These are phyloP conservation scores for Tetracladium maxilliforme DNA, from an alignment of 2,329 filamentous ascomycete genomes.

Conservation along the genomic window DNA sequence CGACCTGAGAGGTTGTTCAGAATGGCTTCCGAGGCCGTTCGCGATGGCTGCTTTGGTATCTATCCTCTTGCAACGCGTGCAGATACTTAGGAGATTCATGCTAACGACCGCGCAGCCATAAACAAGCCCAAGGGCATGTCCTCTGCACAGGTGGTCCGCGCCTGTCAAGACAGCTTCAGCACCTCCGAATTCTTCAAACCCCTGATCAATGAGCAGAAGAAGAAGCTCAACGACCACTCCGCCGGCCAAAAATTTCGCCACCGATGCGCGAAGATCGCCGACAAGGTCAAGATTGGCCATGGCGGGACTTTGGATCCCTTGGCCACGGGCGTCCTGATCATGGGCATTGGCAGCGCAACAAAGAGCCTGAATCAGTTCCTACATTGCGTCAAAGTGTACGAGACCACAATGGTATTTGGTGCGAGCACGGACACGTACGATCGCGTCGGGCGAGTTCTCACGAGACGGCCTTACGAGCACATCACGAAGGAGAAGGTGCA, in stretches of 20 bases:
- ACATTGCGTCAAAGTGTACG: constrained; percentile 84
- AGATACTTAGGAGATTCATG: constrained; percentile 1
- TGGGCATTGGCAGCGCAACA: constrained; percentile 77
- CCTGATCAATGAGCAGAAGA: constrained; percentile 51
- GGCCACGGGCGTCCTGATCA: constrained; percentile 82
- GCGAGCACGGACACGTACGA: constrained; percentile 91
- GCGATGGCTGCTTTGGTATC: constrained; percentile 50
- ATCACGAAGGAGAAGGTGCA: constrained; percentile 70
- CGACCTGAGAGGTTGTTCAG: constrained; percentile 6
- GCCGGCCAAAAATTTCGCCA: constrained; percentile 45
- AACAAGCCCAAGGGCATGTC: constrained; percentile 82
- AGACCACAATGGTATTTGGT: constrained; percentile 79
- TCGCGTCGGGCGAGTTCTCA: constrained; percentile 67
- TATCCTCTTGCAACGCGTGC: constrained; percentile 7
- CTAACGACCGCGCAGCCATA: constrained; percentile 46
- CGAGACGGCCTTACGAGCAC: constrained; percentile 60
- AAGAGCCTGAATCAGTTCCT: constrained; percentile 71
- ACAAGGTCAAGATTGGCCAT: constrained; percentile 86
- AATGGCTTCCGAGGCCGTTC: constrained; percentile 24
- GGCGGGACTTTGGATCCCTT: constrained; percentile 91
- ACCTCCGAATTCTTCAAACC: constrained; percentile 67
- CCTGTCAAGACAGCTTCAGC: constrained; percentile 74
- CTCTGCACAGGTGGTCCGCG: constrained; percentile 82
- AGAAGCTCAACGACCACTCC: constrained; percentile 37
- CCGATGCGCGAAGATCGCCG: constrained; percentile 36